These are phyloP conservation scores for Plantago rigida DNA, from an alignment of 305 asterid genomes.

Conservation along the genomic window DNA sequence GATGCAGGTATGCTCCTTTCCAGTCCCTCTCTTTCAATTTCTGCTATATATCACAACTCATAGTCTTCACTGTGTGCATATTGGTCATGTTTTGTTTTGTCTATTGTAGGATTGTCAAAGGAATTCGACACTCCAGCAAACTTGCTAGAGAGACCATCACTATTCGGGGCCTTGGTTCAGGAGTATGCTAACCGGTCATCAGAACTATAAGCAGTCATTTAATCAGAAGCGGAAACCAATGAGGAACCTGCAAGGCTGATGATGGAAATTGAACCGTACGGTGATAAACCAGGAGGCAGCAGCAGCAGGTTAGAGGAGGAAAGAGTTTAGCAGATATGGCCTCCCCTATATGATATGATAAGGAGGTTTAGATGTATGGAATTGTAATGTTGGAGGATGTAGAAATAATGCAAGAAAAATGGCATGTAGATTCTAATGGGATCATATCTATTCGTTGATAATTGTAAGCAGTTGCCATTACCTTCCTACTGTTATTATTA, in stretches of 20 bases:
- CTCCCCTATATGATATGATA: not conserved
- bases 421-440: not conserved
- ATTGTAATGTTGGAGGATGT: not conserved
- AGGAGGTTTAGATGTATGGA: not conserved
- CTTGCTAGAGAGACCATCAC: constrained; percentile 68
- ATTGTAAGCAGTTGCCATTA: not conserved
- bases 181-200: constrained; percentile 76
- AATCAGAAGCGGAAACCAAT: not conserved
- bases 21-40: not conserved
- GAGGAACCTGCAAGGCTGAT: not conserved
- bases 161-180: constrained; percentile 81
- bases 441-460: not conserved
- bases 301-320: not conserved
- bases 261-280: not conserved
- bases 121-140: constrained; percentile 63
- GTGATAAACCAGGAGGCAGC: not conserved
- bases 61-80: not conserved
- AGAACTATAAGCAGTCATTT: constrained; percentile 37
- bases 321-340: not conserved
- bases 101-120: constrained; percentile 47
- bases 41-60: not conserved
- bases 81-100: not conserved
- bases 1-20: constrained; percentile 54
- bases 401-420: not conserved
- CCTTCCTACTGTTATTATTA: too few relatives aligned